Evolutionary conservation across 2,329 filamentous ascomycete species (phyloP).

Genomic region (Parasarocladium wereldwijsianum): DNA sequence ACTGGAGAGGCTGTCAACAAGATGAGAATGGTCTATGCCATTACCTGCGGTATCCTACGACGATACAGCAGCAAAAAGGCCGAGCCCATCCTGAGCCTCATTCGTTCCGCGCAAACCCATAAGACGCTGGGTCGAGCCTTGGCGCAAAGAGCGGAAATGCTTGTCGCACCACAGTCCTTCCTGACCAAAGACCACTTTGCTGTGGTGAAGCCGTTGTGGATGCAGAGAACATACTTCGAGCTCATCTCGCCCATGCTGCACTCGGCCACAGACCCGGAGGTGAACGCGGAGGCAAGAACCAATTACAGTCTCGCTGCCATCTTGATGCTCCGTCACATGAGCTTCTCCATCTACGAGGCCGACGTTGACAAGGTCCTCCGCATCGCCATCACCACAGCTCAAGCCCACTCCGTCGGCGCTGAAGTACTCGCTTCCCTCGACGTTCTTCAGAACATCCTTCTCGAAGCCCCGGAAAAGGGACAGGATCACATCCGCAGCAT

Average conservation of each 20-base stretch:
- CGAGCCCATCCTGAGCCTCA: slow-evolving; percentile 17
- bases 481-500: slow-evolving; percentile 33
- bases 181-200: slow-evolving; percentile 27
- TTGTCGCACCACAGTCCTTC: slow-evolving; percentile 24
- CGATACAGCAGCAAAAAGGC: slow-evolving; percentile 21
- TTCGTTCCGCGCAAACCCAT: slow-evolving; percentile 19
- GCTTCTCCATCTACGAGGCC: slow-evolving; percentile 34
- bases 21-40: slow-evolving; percentile 13
- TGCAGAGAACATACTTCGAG: slow-evolving; percentile 33
- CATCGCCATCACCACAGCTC: slow-evolving; percentile 31
- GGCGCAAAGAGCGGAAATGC: slow-evolving; percentile 24
- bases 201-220: slow-evolving; percentile 28
- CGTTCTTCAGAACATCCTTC: slow-evolving; percentile 32
- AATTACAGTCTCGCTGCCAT: slow-evolving; percentile 34
- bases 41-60: slow-evolving; percentile 22
- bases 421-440: slow-evolving; percentile 33
- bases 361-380: slow-evolving; percentile 32
- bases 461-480: slow-evolving; percentile 28
- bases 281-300: slow-evolving; percentile 15
- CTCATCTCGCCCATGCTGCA: slow-evolving; percentile 29
- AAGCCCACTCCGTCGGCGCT: slow-evolving; percentile 21
- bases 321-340: slow-evolving; percentile 32
- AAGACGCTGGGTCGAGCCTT: slow-evolving; percentile 20
- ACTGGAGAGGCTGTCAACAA: slow-evolving; percentile 4
- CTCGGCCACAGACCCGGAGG: slow-evolving; percentile 14